Evolutionary conservation across 805 yeast genomes (phyloP).

Genomic region (Myxozyma kluyveri): DNA sequence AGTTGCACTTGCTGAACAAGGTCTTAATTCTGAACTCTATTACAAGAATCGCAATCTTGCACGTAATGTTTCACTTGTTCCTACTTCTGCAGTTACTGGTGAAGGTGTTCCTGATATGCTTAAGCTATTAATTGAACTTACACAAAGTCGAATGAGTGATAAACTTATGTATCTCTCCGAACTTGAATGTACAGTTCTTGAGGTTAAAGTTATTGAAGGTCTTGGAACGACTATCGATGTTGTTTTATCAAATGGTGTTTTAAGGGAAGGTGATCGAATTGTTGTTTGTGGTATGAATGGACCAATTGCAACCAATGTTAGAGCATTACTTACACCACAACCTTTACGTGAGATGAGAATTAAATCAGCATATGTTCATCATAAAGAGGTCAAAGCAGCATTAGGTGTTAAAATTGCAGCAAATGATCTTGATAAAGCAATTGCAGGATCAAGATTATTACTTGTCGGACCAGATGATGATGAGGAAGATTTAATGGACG

Average conservation of each 20-base stretch:
- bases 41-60: conserved; percentile 92
- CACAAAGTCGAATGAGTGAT: conserved; percentile 98
- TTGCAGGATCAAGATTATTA: conserved; percentile 94
- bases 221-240: conserved; percentile 98
- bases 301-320: conserved; percentile 91
- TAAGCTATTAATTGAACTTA: conserved; percentile 89
- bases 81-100: conserved; percentile 98
- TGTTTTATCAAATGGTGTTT: conserved; percentile 90
- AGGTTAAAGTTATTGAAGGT: conserved; percentile 98
- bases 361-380: conserved; percentile 94
- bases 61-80: conserved; percentile 91
- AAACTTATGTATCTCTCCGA: conserved; percentile 93
- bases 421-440: conserved; percentile 95
- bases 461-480: conserved; percentile 97
- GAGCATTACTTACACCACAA: conserved; percentile 96
- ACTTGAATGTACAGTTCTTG: conserved; percentile 93
- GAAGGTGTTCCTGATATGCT: conserved; percentile 99
- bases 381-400: conserved; percentile 98
- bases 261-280: conserved; percentile 91
- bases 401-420: conserved; percentile 98
- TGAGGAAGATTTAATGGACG: conserved; percentile 96
- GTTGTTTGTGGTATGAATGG: conserved; percentile 98
- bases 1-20: conserved; percentile 92
- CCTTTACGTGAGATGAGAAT: conserved; percentile 94
- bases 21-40: conserved; percentile 94